Evolutionary conservation across 2,329 filamentous ascomycete species (phyloP), one percentile per base, ranked within the genome.

Genomic region (Epichloe scottii): DNA sequence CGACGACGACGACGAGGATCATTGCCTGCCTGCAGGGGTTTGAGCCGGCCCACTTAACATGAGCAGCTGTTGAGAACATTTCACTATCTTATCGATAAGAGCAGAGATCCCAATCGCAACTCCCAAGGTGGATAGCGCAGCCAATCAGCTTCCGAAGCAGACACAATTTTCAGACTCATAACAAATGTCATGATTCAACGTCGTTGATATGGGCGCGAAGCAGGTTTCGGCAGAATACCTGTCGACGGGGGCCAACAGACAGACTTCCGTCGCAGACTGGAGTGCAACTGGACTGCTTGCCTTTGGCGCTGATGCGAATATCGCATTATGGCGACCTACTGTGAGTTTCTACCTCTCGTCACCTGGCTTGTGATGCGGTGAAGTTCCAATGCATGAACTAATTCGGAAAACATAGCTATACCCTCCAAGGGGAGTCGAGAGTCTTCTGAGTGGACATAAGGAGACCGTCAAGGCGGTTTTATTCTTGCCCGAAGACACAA

Each of bases 191-290:
- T 44, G 19, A 48, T 48, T 17, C 46, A 42, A 47, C 23, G 26
- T 51, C 35, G 50, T 51, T 54, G 59, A 55, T 38, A 67, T 67
- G 64, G 58, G 58, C 51, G 53, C 53, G 44, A 56, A 57, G 38
- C 58, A 57, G 40, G 60, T 73, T 30, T 66, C 66, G 30, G 62
- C 71, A 56, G 68, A 74, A 55, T 81, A 82, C 58, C 66, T 93
- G 58, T 84, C 88, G 45, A 82, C 84, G 55, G 93, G 93, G 54
- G 91, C 89, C 45, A 98, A 97, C 67, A 79, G 91, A 60, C 88
- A 97, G 61, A 86, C 91, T 17, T 83, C 85, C 15, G 87, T 89
- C 30, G 90, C 91, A 30, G 91, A 97, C 70, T 98, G 93, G 93
- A 82, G 86, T 63, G 63, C 69, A 19, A 70, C 76, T 56, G 87